Base-by-base conservation (phyloP, 768 basidiomycete species). In the Galerina sulciceps region DNA sequence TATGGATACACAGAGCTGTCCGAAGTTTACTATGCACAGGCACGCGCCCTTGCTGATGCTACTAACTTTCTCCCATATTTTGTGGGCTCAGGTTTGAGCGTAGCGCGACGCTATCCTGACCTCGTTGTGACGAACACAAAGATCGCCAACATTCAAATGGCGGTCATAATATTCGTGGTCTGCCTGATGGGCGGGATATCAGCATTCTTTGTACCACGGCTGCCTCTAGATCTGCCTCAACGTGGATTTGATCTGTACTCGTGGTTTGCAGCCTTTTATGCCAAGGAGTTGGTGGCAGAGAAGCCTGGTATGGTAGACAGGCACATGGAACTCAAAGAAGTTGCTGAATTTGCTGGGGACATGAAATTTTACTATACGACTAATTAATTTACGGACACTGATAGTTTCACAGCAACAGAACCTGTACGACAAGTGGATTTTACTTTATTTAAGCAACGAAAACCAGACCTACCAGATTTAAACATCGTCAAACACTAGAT, bases 31-130 rank as follows among this genome's bases (percentile, higher is more conserved):
- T 78, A 78, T 48, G 74, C 71, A 2, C 65, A 70, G 47, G 68
- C 73, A 20, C 74, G 75, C 0, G 77, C 70, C 8, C 47, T 73
- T n/a, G 72, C 76, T 2, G 79, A 79, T 52, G 76, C 79, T 0
- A 69, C 67, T 43, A 76, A 77, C 55, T 65, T 79, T 14, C 71
- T 81, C 1, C 76, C 79, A 1, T 80, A 80, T 63, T 73, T 82
- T 17, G 70, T 67, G 4, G 80, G 80, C 6, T 71, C 75, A 6
- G 22, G 49, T 2, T 4, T 51, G 49, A 51, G 10, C 37, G 36
- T 51, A 13, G 49, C 49, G 13, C 70, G 74, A n/a, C 63, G 61
- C 4, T 81, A 75, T 50, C 53, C 65, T 6, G 76, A 80, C 57
- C 44, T 49, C 5, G 63, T 71, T 1, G 45, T 74, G 10, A 64